Evolutionary conservation across 1,284 basidiomycete genomes (phyloP), one percentile per base, ranked within the genome.

Genomic region (Heterobasidion occidentale): DNA sequence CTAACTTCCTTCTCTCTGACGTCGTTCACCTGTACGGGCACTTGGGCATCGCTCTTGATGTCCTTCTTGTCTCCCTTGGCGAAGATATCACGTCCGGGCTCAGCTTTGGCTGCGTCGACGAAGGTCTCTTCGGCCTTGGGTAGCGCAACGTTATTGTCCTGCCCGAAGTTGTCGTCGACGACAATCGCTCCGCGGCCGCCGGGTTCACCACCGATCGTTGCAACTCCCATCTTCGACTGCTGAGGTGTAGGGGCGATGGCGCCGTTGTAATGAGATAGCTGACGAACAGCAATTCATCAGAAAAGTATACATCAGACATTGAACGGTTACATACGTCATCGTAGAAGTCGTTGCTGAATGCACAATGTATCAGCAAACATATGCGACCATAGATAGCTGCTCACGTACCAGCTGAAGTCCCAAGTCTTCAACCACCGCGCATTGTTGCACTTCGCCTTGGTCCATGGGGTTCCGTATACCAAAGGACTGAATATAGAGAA

Each of bases 361-460:
- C 27, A 27, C 5, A 4, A 27, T 27, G 27, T 27, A 27, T 27
- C 27, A 27, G 27, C 27, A 27, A 27, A 27, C 27, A 27, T 5
- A 27, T 6, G 5, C 4, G 27, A 27, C 27, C 27, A 27, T 27
- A 6, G 6, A 27, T 27, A 53, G 27, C 9, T 4, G 34, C 34
- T 17, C 2, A 67, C 87, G 58, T 66, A 90, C 86, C 95, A 98
- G 56, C 86, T 83, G 68, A 99, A 98, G 71, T 99, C 97, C 96
- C 97, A 99, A 2, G 84, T 88, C 74, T 87, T 91, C 55, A 94
- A 65, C 92, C 92, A 94, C 66, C 86, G 86, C 6, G 94, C 87
- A 49, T 76, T 78, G 58, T 83, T 72, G 67, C 96, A 99, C 59
- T 90, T 79, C 11, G 67, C 67, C 70, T 79, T 87, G 35, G 94